Evolutionary conservation across 495 filamentous ascomycete species (phyloP).

Genomic region (Choiromyces venosus): DNA sequence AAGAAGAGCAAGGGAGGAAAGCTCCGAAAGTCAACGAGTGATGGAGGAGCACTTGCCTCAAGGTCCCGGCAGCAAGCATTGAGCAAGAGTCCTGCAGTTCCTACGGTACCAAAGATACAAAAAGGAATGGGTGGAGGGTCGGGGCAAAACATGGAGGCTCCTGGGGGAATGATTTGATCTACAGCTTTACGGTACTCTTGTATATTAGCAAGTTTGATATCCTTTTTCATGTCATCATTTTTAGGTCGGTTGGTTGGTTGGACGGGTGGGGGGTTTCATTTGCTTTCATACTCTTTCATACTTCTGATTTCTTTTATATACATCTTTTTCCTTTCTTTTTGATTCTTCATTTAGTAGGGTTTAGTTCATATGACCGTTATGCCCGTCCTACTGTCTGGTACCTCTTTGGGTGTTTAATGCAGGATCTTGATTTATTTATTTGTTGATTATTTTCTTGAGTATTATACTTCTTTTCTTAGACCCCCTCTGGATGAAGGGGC

Average conservation of each 20-base stretch:
- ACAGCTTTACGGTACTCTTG: not conserved
- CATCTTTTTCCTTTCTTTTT: not conserved
- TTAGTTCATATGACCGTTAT: not conserved
- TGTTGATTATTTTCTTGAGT: not conserved
- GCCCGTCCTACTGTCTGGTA: not conserved
- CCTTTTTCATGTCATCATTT: not conserved
- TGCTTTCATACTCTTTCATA: no score
- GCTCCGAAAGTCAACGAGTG: constrained; percentile 39
- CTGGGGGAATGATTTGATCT: constrained; percentile 37
- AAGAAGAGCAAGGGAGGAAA: constrained; percentile 36
- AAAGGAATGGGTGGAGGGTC: constrained; percentile 16
- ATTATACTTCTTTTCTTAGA: not conserved
- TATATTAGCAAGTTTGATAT: not conserved
- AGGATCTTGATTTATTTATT: not conserved
- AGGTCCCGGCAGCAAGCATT: constrained; percentile 33
- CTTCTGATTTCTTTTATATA: not conserved
- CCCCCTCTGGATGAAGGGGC: not conserved
- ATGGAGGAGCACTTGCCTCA: constrained; percentile 33
- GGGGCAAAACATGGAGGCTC: not conserved
- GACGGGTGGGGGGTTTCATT: not conserved
- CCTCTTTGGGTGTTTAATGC: not conserved
- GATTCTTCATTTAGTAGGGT: not conserved
- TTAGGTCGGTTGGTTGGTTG: not conserved
- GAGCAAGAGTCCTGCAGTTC: constrained; percentile 15
- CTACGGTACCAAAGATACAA: constrained; percentile 31